Base-by-base conservation (phyloP, 139 green algal genomes). In the Tetraselmis chui region DNA sequence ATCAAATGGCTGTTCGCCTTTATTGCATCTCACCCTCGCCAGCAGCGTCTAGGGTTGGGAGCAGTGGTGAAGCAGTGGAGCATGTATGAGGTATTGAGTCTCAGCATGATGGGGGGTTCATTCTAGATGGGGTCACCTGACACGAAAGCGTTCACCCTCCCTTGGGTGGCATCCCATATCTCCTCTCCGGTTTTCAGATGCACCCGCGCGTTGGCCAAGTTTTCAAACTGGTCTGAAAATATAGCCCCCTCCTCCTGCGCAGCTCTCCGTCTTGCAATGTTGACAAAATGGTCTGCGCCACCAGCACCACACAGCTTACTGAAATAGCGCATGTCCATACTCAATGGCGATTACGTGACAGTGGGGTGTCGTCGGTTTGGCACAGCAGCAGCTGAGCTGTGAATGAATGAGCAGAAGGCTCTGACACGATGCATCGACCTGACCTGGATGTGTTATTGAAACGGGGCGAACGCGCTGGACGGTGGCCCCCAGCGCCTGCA, bases 161-260 rank as follows among this genome's bases (percentile, higher is more conserved):
- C 94, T 0, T 79, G 32, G 2, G 89, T 94, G 83, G 98, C 93
- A 76, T 85, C 58, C 91, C 91, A 98, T 29, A 99, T 97, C 86
- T 99, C 96, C 2, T 76, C 1, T 80, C 85, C 91, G 29, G 92
- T 94, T 76, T 89, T 78, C 2, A 94, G 79, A 87, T 98, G 96
- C 5, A 95, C 92, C 2, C 87, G 28, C 74, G 89, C 92, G 84
- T 98, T 98, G 59, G 93, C 94, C 2, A 89, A 81, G 77, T 97
- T 99, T 77, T 99, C 95, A 89, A 98, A 99, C 86, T 99, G 96
- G 84, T 99, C 90, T 0, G 93, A 91, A 88, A 98, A 99, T 24
- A 98, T 75, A 0, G 91, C 91, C 0, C 79, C 83, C 0, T 75
- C 28, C 32, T 89, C 86, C 28, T 77, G 74, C 0, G 82, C 89